Conservation (phyloP, 2,329 filamentous ascomycete species). For the Verticillium tricorpus region DNA sequence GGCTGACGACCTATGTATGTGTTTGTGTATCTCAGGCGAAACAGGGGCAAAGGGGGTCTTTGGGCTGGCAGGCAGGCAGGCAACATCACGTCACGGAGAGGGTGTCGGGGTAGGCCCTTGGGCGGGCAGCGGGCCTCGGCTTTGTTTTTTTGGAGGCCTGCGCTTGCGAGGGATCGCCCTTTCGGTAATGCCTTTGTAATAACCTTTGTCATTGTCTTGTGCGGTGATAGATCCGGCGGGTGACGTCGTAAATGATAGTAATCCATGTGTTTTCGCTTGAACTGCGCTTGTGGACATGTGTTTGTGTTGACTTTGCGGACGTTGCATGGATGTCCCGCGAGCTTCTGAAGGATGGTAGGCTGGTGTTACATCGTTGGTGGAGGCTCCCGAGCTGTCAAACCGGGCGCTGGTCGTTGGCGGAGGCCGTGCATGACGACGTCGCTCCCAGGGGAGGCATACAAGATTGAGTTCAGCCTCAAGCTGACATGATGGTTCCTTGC, state of each 20-base stretch:
- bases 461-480: no score
- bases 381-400: no score
- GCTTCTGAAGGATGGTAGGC: no score
- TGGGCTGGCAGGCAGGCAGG: constrained; percentile 5
- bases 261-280: background rate
- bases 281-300: background rate
- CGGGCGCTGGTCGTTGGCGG: no score
- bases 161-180: background rate
- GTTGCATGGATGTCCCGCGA: background rate
- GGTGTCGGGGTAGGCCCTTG: background rate
- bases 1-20: constrained; percentile 14
- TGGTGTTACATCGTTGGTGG: no score
- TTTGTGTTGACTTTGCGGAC: background rate
- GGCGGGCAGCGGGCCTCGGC: background rate
- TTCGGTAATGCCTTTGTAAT: background rate
- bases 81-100: background rate
- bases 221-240: background rate
- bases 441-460: no score
- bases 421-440: no score
- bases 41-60: constrained; percentile 4
- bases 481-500: no score
- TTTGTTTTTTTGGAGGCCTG: background rate
- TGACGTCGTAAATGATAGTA: background rate
- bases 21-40: constrained; percentile 7
- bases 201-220: background rate